Conservation (phyloP, 305 asterid species). For the Euphrasia arctica region DNA sequence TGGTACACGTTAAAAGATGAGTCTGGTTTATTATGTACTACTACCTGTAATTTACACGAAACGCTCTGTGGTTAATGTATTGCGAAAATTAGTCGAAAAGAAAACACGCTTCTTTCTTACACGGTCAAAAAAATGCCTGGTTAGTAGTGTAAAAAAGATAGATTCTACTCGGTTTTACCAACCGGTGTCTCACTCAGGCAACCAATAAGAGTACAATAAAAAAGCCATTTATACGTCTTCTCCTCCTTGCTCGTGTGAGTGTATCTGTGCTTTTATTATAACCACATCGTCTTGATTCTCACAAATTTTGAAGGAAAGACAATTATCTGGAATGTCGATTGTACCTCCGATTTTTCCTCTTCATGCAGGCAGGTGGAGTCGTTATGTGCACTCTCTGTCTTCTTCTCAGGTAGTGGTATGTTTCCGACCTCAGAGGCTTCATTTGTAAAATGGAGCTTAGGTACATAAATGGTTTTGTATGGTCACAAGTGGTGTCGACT, state of each 20-base stretch:
- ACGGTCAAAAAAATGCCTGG: background rate
- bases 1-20: too few relatives aligned
- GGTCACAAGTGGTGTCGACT: constrained; percentile 54
- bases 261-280: background rate
- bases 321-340: background rate
- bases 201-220: background rate
- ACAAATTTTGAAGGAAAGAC: background rate
- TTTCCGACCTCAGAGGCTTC: background rate
- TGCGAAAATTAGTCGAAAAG: too few relatives aligned
- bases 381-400: constrained; percentile 3
- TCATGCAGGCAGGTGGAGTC: constrained; percentile 7
- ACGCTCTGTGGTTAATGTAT: too few relatives aligned
- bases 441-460: constrained; percentile 3
- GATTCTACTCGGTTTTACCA: background rate
- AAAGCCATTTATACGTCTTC: background rate
- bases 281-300: constrained; percentile 12
- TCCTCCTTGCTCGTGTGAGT: background rate
- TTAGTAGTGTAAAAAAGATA: background rate
- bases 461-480: background rate
- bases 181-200: background rate
- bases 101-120: too few relatives aligned
- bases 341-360: constrained; percentile 1
- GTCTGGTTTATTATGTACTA: too few relatives aligned
- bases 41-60: too few relatives aligned
- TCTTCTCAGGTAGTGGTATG: background rate